These are phyloP conservation scores for Cnidoscolus chayamansa DNA, from an alignment of 441 rosid species.

Conservation along the genomic window DNA sequence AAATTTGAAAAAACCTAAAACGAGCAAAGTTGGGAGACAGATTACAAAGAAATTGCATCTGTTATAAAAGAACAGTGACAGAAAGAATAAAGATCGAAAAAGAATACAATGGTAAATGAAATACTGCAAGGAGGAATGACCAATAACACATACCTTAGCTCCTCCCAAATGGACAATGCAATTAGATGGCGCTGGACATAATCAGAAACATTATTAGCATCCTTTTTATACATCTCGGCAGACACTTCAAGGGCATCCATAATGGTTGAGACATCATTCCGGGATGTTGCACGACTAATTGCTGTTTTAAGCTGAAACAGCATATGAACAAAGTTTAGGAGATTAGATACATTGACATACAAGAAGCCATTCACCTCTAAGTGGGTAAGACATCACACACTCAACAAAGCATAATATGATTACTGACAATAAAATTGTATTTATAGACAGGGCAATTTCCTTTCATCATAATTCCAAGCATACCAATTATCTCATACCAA, in stretches of 20 bases:
- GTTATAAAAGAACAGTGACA: background rate
- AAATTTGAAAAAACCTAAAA: background rate
- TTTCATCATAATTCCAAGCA: background rate
- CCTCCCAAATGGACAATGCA: slow-evolving; percentile 96
- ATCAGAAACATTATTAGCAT: slow-evolving; percentile 84
- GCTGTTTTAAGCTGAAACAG: slow-evolving; percentile 89
- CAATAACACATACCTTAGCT: slow-evolving; percentile 57
- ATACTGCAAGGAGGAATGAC: slow-evolving; percentile 16
- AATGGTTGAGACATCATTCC: slow-evolving; percentile 82
- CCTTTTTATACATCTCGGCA: slow-evolving; percentile 94
- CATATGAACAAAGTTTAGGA: slow-evolving; percentile 16
- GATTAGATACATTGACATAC: background rate
- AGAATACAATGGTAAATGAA: background rate
- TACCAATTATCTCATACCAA: too few species aligned
- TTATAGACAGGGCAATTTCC: background rate
- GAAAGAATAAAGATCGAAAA: slow-evolving; percentile 3
- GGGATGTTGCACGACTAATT: slow-evolving; percentile 83
- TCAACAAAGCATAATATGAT: slow-evolving; percentile 1
- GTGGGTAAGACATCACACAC: slow-evolving; percentile 5
- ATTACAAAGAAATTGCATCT: background rate
- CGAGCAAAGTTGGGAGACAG: background rate
- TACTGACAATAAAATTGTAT: too few species aligned
- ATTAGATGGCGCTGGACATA: slow-evolving; percentile 94
- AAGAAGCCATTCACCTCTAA: background rate
- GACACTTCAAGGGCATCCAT: slow-evolving; percentile 98